A percentile compares a stretch with the other conserved stretches of the same genome.
Conservation (phyloP, 208 protist species). For the Ichthyophonus hoferi region DNA sequence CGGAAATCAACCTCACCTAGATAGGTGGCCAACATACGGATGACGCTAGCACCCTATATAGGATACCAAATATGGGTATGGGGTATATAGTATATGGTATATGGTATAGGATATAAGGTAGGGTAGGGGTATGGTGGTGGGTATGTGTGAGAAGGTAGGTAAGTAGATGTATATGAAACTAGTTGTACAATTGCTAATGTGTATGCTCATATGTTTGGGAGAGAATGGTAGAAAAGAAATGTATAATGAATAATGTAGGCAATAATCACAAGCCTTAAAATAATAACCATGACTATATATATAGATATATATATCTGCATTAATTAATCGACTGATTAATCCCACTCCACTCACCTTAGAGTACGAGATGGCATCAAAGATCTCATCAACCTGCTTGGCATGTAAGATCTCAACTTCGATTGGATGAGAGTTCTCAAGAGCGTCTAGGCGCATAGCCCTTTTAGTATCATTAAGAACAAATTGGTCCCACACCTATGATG, state of each 20-base stretch:
- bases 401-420: conserved; percentile 86
- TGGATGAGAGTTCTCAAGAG: conserved; percentile 76
- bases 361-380: conserved; percentile 82
- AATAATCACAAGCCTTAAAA: too few relatives aligned
- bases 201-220: too few relatives aligned
- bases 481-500: conserved; percentile 33
- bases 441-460: conserved; percentile 76
- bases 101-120: too few relatives aligned
- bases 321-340: not conserved
- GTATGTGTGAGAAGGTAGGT: too few relatives aligned
- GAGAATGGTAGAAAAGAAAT: too few relatives aligned
- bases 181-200: too few relatives aligned
- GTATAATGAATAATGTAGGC: not conserved
- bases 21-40: conserved; percentile 43
- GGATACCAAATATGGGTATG: too few relatives aligned
- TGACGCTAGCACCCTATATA: conserved; percentile 23
- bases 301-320: too few relatives aligned
- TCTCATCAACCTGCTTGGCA: conserved; percentile 84
- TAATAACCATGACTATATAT: too few relatives aligned
- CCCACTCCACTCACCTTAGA: conserved; percentile 40
- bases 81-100: too few relatives aligned
- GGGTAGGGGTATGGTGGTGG: not conserved
- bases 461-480: conserved; percentile 26
- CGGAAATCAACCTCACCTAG: conserved; percentile 37
- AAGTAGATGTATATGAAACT: too few relatives aligned